Conservation (phyloP, 2,329 filamentous ascomycete species). For the Macrophomina pseudophaseolina region DNA sequence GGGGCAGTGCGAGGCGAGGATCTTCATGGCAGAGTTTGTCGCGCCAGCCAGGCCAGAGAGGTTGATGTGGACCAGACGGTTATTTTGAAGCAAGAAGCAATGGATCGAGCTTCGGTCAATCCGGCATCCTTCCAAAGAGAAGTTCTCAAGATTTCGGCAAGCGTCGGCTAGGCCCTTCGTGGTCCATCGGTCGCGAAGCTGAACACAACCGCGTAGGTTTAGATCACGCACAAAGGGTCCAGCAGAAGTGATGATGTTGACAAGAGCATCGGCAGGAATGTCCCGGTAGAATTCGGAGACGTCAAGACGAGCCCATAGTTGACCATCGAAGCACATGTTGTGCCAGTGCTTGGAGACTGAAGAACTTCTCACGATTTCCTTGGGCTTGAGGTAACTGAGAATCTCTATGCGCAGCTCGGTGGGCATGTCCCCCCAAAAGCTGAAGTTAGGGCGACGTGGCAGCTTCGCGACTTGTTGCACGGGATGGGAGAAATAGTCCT, state of each 20-base stretch:
- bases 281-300: constrained; percentile 83
- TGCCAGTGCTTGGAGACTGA: constrained; percentile 79
- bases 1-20: constrained; percentile 80
- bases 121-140: constrained; percentile 86
- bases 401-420: constrained; percentile 81
- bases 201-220: constrained; percentile 89
- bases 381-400: constrained; percentile 75
- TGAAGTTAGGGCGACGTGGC: constrained; percentile 53
- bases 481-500: constrained; percentile 54
- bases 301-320: constrained; percentile 87
- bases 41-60: constrained; percentile 80
- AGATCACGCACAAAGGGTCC: constrained; percentile 90
- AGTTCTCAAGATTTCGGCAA: constrained; percentile 85
- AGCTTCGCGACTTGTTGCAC: constrained; percentile 41
- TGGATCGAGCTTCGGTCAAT: constrained; percentile 81
- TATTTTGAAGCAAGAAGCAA: constrained; percentile 79
- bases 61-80: constrained; percentile 80
- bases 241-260: constrained; percentile 81
- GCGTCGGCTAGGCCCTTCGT: constrained; percentile 78
- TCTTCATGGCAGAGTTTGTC: constrained; percentile 83
- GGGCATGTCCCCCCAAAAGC: constrained; percentile 83
- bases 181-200: constrained; percentile 81
- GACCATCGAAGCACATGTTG: constrained; percentile 87
- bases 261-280: constrained; percentile 81
- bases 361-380: constrained; percentile 79